phyloP scores from a whole-genome alignment of 805 yeast species.

The Monosporozyma servazzii region DNA sequence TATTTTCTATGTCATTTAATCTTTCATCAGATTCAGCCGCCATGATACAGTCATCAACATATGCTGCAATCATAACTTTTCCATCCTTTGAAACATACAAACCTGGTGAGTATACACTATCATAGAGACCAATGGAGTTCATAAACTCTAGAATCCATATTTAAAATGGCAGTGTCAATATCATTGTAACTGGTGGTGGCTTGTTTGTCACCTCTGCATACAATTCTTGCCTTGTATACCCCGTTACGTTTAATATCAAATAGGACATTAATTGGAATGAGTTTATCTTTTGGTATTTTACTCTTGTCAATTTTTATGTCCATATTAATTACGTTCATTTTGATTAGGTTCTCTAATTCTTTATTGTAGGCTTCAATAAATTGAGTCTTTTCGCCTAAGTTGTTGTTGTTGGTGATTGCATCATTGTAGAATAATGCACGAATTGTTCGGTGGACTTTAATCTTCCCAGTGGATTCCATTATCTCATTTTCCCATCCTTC shows the following conservation, averaged over 20 bases:
- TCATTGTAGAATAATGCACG: constrained; percentile 3
- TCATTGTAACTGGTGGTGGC: constrained; percentile 1
- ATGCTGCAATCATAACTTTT: constrained; percentile 5
- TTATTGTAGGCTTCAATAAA: constrained; percentile 2
- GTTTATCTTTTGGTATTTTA: not conserved
- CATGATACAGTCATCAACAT: constrained; percentile 10
- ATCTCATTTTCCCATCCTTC: too few relatives aligned
- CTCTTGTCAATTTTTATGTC: not conserved
- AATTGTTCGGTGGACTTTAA: not conserved
- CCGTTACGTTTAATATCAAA: constrained; percentile 7
- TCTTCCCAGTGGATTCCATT: too few relatives aligned
- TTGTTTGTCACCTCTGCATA: constrained; percentile 6
- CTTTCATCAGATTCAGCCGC: constrained; percentile 5
- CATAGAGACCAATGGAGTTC: constrained; percentile 1
- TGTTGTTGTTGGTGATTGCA: constrained; percentile 6
- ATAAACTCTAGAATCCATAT: not conserved
- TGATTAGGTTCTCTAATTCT: constrained; percentile 2
- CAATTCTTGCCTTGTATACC: constrained; percentile 4
- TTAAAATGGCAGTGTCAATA: constrained; percentile 1
- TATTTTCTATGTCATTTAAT: constrained; percentile 3
- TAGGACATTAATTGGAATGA: not conserved
- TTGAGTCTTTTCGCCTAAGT: not conserved
- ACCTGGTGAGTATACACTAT: constrained; percentile 6
- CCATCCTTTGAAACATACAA: constrained; percentile 2
- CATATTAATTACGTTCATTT: constrained; percentile 1